Evolutionary conservation across 2,329 filamentous ascomycete species (phyloP).

Genomic region (Aspergillus sp.): DNA sequence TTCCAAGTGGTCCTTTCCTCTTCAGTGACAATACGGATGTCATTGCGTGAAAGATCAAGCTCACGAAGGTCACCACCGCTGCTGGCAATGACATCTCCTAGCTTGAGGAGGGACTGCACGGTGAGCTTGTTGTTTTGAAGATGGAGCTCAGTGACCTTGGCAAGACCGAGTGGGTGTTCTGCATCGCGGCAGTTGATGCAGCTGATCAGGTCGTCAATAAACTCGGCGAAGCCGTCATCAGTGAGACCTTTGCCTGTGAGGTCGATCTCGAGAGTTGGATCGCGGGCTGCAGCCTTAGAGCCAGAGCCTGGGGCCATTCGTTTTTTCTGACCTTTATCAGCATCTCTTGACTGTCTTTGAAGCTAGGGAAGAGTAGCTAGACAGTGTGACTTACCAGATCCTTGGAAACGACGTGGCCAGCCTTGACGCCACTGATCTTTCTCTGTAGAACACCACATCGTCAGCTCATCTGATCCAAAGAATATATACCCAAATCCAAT

Average conservation of each 20-base stretch:
- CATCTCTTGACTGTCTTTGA: not conserved
- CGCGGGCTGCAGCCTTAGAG: slow-evolving; percentile 29
- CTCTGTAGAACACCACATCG: slow-evolving; percentile 34
- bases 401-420: slow-evolving; percentile 46
- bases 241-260: slow-evolving; percentile 47
- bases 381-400: slow-evolving; percentile 37
- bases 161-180: slow-evolving; percentile 27
- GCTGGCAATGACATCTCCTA: slow-evolving; percentile 44
- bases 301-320: slow-evolving; percentile 30
- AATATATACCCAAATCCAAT: not conserved
- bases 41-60: slow-evolving; percentile 49
- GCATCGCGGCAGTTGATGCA: slow-evolving; percentile 37
- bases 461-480: not conserved
- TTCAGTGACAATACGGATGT: slow-evolving; percentile 39
- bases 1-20: slow-evolving; percentile 44
- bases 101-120: slow-evolving; percentile 37
- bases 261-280: slow-evolving; percentile 46
- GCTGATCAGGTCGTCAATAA: slow-evolving; percentile 44
- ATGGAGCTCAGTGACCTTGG: slow-evolving; percentile 48
- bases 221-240: slow-evolving; percentile 44
- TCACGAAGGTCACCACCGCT: slow-evolving; percentile 46
- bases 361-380: not conserved
- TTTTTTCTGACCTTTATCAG: slow-evolving; percentile 30
- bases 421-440: slow-evolving; percentile 46
- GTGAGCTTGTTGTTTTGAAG: slow-evolving; percentile 48